phyloP scores from a whole-genome alignment of 164 flowering plant species.

The Nymphaea colorata region DNA sequence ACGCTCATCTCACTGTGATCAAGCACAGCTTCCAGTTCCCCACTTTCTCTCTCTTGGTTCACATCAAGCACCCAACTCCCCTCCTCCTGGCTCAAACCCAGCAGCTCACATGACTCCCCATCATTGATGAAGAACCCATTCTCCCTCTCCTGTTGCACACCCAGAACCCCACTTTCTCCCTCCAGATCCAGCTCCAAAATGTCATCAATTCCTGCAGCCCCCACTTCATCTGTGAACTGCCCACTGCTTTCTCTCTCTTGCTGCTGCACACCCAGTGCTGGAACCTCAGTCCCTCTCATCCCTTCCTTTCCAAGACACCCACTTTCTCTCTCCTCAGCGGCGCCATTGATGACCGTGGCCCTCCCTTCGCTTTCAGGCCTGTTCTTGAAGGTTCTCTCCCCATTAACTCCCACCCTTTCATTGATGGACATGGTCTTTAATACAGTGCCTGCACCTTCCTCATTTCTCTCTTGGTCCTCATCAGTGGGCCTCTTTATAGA shows the following conservation, averaged over 20 bases:
- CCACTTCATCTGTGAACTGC: too few species aligned
- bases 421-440: too few species aligned
- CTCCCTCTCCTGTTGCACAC: too few species aligned
- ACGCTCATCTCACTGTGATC: not conserved
- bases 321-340: constrained; percentile 7
- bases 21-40: not conserved
- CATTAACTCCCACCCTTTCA: too few species aligned
- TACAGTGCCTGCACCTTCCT: not conserved
- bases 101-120: not conserved
- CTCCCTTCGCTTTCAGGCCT: not conserved
- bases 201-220: too few species aligned
- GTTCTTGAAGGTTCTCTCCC: constrained; percentile 4
- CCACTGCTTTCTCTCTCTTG: too few species aligned
- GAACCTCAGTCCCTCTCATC: not conserved
- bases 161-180: not conserved
- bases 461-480: constrained; percentile 3
- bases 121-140: not conserved
- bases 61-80: not conserved
- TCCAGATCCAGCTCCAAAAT: too few species aligned
- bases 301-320: not conserved
- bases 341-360: too few species aligned
- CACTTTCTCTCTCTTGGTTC: constrained; percentile 8
- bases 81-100: not conserved
- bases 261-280: not conserved
- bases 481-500: constrained; percentile 20